Evolutionary conservation across 805 yeast species (phyloP), one percentile per base, ranked within the genome.

Genomic region (Lipomyces mesembrius): DNA sequence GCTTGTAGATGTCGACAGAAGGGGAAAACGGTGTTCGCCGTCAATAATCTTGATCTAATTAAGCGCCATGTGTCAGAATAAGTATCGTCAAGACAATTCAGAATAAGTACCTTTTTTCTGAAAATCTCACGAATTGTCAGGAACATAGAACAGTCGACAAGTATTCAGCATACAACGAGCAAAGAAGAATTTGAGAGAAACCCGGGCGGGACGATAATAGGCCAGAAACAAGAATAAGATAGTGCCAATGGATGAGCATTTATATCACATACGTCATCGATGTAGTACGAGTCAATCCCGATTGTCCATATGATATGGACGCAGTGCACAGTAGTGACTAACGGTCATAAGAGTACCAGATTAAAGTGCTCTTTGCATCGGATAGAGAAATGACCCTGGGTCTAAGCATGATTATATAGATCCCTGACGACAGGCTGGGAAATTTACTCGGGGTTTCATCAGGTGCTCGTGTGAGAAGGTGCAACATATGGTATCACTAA

Each of bases 21-120:
- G 55, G 57, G 34, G 55, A 61, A 58, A 59, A 29, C 46, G 49
- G 43, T 55, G 35, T 61, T 61, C 56, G 4, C 22, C 17, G 46
- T 43, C 49, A 11, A 43, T 43, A 43, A 43, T 25, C 11, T 43
- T 43, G 20, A 43, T 43, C 49, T 43, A 43, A 43, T 43, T 43
- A 17, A 43, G 49, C 14, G 49, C 2, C 0, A 17, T n/a, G 20
- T n/a, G 49, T 43, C 25, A 43, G 49, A 43, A 43, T 7, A 43
- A 17, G 22, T 3, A 43, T 43, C 22, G 9, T n/a, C 7, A 17
- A 43, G 22, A 17, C 22, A 7, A 43, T 6, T 8, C 20, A n/a
- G 3, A 43, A n/a, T n/a, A 5, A 12, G 9, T 17, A 43, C 49
- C 49, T 43, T 43, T 43, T 43, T 43, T 11, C 22, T n/a, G 20